phyloP scores from a whole-genome alignment of 2,329 filamentous ascomycete species.

The Apiospora kogelbergensis region DNA sequence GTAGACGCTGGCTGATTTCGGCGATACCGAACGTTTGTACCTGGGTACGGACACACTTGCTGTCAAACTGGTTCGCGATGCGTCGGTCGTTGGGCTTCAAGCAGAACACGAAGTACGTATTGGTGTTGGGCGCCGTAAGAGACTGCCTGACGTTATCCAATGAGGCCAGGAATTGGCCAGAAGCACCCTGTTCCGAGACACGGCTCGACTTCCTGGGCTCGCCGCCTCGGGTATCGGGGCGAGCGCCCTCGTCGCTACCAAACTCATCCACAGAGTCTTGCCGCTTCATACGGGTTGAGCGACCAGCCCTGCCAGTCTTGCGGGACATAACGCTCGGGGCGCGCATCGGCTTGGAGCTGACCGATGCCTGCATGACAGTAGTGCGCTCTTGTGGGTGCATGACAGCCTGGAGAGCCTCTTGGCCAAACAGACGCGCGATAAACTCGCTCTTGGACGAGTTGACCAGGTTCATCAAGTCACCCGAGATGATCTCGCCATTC shows the following conservation, averaged over 20 bases:
- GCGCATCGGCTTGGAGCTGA: slow-evolving; percentile 91
- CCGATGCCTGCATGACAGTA: slow-evolving; percentile 92
- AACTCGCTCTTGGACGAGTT: slow-evolving; percentile 86
- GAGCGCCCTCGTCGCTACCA: slow-evolving; percentile 50
- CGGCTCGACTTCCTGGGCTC: slow-evolving; percentile 41
- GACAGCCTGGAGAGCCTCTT: slow-evolving; percentile 88
- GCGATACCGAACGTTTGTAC: slow-evolving; percentile 95
- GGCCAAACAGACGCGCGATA: slow-evolving; percentile 87
- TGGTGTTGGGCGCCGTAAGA: slow-evolving; percentile 77
- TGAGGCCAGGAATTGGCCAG: slow-evolving; percentile 86
- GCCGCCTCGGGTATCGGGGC: slow-evolving; percentile 21
- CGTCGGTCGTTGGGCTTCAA: slow-evolving; percentile 95
- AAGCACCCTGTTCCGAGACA: slow-evolving; percentile 76
- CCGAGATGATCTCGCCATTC: slow-evolving; percentile 94
- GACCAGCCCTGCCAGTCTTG: slow-evolving; percentile 53
- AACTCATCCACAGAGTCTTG: slow-evolving; percentile 46
- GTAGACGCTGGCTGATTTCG: slow-evolving; percentile 90
- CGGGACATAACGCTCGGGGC: slow-evolving; percentile 89
- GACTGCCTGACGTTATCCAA: slow-evolving; percentile 90
- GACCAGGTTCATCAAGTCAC: slow-evolving; percentile 93
- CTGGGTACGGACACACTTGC: slow-evolving; percentile 94
- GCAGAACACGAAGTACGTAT: slow-evolving; percentile 95
- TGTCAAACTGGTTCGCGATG: slow-evolving; percentile 98
- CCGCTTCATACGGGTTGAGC: slow-evolving; percentile 36
- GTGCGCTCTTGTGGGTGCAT: slow-evolving; percentile 89